Percentiles rank a stretch among this genome's conserved stretches.
phyloP scores from a whole-genome alignment of 2,329 filamentous ascomycete genomes.

The Sodiomyces alkalinus region DNA sequence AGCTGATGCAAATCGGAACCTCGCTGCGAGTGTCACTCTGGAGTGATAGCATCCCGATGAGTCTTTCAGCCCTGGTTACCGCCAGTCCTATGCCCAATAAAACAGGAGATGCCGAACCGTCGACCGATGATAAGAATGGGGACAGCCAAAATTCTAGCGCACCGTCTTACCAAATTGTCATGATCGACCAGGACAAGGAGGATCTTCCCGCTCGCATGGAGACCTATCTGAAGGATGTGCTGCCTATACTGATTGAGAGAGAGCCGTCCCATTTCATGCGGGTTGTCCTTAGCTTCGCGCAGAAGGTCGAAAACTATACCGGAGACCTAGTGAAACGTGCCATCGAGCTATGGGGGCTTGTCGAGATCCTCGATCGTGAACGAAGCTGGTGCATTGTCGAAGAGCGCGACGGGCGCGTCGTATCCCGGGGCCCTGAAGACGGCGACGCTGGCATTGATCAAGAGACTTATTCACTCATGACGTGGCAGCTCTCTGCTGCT shows the following conservation, averaged over 20 bases:
- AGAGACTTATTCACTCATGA: slow-evolving; percentile 45
- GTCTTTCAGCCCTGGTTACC: slow-evolving; percentile 7
- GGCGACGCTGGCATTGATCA: slow-evolving; percentile 30
- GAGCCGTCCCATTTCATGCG: slow-evolving; percentile 47
- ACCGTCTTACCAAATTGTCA: slow-evolving; percentile 22
- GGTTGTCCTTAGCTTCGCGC: slow-evolving; percentile 39
- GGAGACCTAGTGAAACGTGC: slow-evolving; percentile 41
- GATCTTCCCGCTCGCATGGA: slow-evolving; percentile 45
- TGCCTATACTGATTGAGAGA: slow-evolving; percentile 40
- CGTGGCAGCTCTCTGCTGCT: slow-evolving; percentile 48
- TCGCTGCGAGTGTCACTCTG: slow-evolving; percentile 7
- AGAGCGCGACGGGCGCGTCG: slow-evolving; percentile 24
- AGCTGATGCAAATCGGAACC: slow-evolving; percentile 31
- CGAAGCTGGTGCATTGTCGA: slow-evolving; percentile 43
- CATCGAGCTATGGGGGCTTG: slow-evolving; percentile 48
- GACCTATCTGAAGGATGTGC: slow-evolving; percentile 41
- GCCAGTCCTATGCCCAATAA: slow-evolving; percentile 2
- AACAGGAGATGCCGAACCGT: too few relatives aligned
- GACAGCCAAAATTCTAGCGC: slow-evolving; percentile 2
- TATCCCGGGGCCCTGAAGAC: slow-evolving; percentile 33
- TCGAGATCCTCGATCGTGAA: slow-evolving; percentile 50
- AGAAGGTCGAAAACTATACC: slow-evolving; percentile 26
- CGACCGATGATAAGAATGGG: slow-evolving; percentile 11
- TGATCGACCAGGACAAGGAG: slow-evolving; percentile 46
- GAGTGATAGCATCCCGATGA: slow-evolving; percentile 7